Conservation (phyloP, 768 basidiomycete species). For the Boletus sp. region DNA sequence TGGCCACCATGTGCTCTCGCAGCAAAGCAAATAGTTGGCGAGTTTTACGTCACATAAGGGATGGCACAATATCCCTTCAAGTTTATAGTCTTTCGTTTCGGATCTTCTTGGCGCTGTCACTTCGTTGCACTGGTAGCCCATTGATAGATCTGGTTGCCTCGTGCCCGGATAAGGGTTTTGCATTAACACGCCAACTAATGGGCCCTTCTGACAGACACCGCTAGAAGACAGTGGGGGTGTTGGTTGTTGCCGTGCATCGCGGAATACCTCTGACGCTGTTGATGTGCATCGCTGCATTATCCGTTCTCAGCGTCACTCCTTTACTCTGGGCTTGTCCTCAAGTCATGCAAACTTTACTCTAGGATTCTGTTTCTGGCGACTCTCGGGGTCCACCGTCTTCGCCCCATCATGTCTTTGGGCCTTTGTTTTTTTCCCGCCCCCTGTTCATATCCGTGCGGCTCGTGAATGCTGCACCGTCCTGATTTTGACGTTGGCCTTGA, state of each 20-base stretch:
- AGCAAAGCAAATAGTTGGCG: not conserved
- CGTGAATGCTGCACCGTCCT: not conserved
- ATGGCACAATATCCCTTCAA: not conserved
- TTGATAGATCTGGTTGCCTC: conserved; percentile 6
- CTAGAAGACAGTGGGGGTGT: not conserved
- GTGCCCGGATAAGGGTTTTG: conserved; percentile 15
- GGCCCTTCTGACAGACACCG: not conserved
- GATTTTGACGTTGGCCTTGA: conserved; percentile 8
- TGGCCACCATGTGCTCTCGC: not conserved
- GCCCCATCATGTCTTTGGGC: not conserved
- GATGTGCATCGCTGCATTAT: conserved; percentile 7
- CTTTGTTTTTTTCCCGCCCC: not conserved
- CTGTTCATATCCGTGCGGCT: conserved; percentile 7
- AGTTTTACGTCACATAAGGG: conserved; percentile 6
- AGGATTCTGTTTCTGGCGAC: not conserved
- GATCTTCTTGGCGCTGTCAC: not conserved
- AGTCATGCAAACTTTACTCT: not conserved
- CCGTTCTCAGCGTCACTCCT: not conserved
- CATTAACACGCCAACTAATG: not conserved
- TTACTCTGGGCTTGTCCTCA: not conserved
- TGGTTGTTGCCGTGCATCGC: conserved; percentile 5
- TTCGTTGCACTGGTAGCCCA: not conserved
- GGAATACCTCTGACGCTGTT: conserved; percentile 7
- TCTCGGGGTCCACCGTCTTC: not conserved
- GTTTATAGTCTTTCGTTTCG: not conserved